These are phyloP conservation scores for Saccharomyces hybrid DNA, from an alignment of 1,139 yeast species.

Conservation along the genomic window DNA sequence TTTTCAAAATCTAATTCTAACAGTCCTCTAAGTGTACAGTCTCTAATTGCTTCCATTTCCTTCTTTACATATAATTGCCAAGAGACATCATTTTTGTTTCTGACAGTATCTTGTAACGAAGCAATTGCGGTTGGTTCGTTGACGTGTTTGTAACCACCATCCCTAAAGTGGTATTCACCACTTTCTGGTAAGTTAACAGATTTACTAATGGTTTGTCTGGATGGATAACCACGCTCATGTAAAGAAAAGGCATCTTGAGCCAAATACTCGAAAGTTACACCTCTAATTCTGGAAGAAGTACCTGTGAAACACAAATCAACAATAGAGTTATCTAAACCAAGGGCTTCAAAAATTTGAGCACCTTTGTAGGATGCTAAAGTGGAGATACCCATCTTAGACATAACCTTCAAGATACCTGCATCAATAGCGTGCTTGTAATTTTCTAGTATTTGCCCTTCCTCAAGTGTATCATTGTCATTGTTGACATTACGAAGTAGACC, in stretches of 20 bases:
- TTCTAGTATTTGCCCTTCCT: constrained; percentile 52
- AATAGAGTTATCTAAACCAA: constrained; percentile 92
- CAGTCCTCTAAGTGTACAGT: constrained; percentile 90
- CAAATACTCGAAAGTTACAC: constrained; percentile 89
- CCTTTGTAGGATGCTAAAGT: constrained; percentile 96
- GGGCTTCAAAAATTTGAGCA: constrained; percentile 95
- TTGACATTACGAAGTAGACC: constrained; percentile 55
- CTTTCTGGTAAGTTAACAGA: constrained; percentile 74
- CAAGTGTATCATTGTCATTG: constrained; percentile 34
- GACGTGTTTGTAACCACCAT: constrained; percentile 93
- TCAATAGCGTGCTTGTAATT: constrained; percentile 82
- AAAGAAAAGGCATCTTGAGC: constrained; percentile 94
- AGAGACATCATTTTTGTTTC: constrained; percentile 90
- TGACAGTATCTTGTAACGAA: constrained; percentile 90
- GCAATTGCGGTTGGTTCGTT: constrained; percentile 95
- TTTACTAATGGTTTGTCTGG: constrained; percentile 64
- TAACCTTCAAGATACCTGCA: constrained; percentile 88
- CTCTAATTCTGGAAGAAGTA: constrained; percentile 93
- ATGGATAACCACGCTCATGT: constrained; percentile 88
- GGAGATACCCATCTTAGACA: constrained; percentile 99
- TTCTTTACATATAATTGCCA: constrained; percentile 84
- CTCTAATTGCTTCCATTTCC: constrained; percentile 85
- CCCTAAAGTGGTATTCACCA: constrained; percentile 98
- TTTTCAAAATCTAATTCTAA: constrained; percentile 77
- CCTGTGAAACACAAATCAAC: constrained; percentile 95